These are phyloP conservation scores for Alternaria triticina DNA, from an alignment of 2,329 filamentous ascomycete genomes.

Conservation along the genomic window DNA sequence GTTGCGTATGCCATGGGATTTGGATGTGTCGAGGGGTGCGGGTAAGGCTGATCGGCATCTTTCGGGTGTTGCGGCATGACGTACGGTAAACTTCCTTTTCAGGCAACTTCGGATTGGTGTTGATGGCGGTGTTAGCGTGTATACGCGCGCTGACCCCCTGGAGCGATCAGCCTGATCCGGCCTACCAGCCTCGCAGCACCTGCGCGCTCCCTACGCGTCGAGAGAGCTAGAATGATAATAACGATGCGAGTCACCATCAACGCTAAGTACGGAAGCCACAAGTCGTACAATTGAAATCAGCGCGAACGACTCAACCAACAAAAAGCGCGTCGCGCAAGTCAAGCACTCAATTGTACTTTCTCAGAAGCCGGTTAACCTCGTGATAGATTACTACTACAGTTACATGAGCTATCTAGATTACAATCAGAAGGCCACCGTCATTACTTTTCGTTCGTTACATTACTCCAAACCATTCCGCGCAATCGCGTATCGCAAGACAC, in stretches of 20 bases:
- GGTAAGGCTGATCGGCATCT: slow-evolving; percentile 4
- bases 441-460: neutral
- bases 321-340: neutral
- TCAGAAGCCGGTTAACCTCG: neutral
- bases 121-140: neutral
- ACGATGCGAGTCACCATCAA: neutral
- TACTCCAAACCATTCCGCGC: neutral
- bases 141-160: neutral
- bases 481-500: neutral
- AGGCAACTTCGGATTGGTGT: neutral
- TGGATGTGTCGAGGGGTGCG: neutral
- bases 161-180: neutral
- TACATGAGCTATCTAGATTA: neutral
- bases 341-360: neutral
- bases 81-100: neutral
- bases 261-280: neutral
- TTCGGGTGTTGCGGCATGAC: slow-evolving; percentile 4
- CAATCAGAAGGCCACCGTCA: neutral
- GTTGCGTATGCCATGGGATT: slow-evolving; percentile 10
- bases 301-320: neutral
- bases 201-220: neutral
- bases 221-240: neutral
- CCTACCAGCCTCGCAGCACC: neutral
- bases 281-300: neutral
- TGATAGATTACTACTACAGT: neutral